Percentiles rank a stretch among this genome's conserved stretches.
Evolutionary conservation across 2,329 filamentous ascomycete genomes (phyloP).

Genomic region (Ceratocystiopsis sp.): DNA sequence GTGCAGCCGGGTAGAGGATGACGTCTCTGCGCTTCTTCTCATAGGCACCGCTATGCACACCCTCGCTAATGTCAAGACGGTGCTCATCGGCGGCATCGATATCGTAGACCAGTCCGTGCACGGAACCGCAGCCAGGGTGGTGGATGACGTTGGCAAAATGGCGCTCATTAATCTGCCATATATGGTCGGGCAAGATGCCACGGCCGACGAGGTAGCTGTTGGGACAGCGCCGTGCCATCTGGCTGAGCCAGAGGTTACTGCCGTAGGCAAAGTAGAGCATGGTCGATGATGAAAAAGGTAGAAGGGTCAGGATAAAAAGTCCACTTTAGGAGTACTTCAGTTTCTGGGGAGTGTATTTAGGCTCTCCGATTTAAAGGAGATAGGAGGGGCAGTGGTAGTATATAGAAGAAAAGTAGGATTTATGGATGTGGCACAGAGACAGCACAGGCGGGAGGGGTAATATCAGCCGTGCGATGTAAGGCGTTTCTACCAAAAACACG

Average conservation of each 20-base stretch:
- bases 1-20: too few relatives aligned
- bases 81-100: constrained; percentile 17
- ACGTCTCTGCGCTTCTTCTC: constrained; percentile 13
- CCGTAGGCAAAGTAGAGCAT: constrained; percentile 27
- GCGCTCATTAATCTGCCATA: constrained; percentile 30
- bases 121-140: constrained; percentile 10
- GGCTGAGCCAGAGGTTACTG: constrained; percentile 26
- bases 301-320: too few relatives aligned
- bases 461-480: too few relatives aligned
- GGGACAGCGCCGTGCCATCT: constrained; percentile 28
- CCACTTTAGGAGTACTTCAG: too few relatives aligned
- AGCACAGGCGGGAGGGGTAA: too few relatives aligned
- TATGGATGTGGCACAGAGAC: too few relatives aligned
- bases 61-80: constrained; percentile 23
- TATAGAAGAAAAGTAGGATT: too few relatives aligned
- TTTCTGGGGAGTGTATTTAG: too few relatives aligned
- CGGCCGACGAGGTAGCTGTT: constrained; percentile 22
- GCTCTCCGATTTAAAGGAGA: too few relatives aligned
- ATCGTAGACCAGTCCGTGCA: constrained; percentile 25
- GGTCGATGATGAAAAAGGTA: too few relatives aligned
- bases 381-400: too few relatives aligned
- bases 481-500: too few relatives aligned
- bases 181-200: constrained; percentile 21
- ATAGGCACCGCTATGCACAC: constrained; percentile 22
- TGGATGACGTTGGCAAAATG: constrained; percentile 26